Percentiles rank a stretch among this genome's conserved stretches.
Conservation (phyloP, 23 red algal species). For the Cyanidium caldarium region DNA sequence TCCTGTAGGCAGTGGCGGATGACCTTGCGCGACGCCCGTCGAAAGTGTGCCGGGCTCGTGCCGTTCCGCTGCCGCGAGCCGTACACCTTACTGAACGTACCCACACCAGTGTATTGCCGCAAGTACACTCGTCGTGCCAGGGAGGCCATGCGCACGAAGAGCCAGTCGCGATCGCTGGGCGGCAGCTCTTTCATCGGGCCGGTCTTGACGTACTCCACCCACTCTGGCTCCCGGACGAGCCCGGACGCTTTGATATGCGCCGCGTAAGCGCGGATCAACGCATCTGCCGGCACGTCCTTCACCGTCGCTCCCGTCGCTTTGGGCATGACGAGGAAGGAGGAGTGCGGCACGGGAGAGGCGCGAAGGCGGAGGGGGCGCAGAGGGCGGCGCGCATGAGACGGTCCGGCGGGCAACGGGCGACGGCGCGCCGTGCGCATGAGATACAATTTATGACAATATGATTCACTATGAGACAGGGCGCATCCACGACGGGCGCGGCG, state of each 20-base stretch:
- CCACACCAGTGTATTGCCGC: constrained; percentile 51
- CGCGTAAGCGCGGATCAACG: constrained; percentile 70
- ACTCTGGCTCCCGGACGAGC: constrained; percentile 51
- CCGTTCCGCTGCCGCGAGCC: constrained; percentile 56
- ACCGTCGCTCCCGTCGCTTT: constrained; percentile 73
- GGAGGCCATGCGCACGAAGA: constrained; percentile 82
- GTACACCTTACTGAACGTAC: constrained; percentile 70
- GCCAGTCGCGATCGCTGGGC: constrained; percentile 92
- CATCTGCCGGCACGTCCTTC: constrained; percentile 83
- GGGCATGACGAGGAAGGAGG: too few species aligned
- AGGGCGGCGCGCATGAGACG: too few species aligned
- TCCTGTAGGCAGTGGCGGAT: constrained; percentile 82
- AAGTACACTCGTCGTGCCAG: constrained; percentile 83
- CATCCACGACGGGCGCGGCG: background rate
- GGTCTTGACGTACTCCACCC: constrained; percentile 86
- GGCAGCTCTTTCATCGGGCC: constrained; percentile 68
- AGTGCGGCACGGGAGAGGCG: too few species aligned
- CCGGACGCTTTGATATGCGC: constrained; percentile 68
- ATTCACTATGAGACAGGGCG: background rate
- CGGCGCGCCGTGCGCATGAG: background rate
- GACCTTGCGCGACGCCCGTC: constrained; percentile 42
- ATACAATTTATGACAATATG: background rate
- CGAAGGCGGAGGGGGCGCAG: too few species aligned
- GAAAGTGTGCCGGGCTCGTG: constrained; percentile 56
- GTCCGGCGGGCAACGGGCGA: background rate